These are phyloP conservation scores for Globisporangium polare DNA, from an alignment of 352 stramenopile species.

Conservation along the genomic window DNA sequence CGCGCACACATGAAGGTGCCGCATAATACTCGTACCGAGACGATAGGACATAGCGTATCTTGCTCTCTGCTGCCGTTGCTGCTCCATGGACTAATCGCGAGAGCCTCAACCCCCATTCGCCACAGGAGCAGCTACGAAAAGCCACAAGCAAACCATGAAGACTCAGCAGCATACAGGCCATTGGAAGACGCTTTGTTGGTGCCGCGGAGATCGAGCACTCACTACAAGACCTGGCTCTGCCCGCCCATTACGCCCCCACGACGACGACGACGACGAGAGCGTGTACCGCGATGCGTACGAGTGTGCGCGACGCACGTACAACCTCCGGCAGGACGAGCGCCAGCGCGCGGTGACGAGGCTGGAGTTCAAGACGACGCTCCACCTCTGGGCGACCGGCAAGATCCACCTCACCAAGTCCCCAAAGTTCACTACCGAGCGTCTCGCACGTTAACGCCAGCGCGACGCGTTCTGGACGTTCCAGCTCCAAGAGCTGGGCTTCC, in stretches of 20 bases:
- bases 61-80: no score
- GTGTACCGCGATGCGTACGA: neutral
- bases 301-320: neutral
- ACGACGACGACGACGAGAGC: neutral
- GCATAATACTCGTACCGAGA: no score
- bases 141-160: no score
- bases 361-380: neutral
- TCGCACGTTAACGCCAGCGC: neutral
- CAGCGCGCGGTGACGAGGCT: no score
- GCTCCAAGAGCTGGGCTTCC: neutral
- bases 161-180: no score
- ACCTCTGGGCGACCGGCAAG: neutral
- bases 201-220: neutral
- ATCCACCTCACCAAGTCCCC: neutral
- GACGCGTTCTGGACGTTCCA: neutral
- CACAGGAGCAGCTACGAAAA: no score
- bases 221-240: neutral
- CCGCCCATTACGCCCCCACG: neutral
- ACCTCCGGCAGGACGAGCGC: neutral
- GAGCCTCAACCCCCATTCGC: no score
- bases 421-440: neutral
- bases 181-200: neutral
- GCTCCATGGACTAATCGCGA: no score
- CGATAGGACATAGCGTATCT: no score
- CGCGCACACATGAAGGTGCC: no score